phyloP scores from a whole-genome alignment of 1,284 basidiomycete genomes.

The Heliocybe sulcata region DNA sequence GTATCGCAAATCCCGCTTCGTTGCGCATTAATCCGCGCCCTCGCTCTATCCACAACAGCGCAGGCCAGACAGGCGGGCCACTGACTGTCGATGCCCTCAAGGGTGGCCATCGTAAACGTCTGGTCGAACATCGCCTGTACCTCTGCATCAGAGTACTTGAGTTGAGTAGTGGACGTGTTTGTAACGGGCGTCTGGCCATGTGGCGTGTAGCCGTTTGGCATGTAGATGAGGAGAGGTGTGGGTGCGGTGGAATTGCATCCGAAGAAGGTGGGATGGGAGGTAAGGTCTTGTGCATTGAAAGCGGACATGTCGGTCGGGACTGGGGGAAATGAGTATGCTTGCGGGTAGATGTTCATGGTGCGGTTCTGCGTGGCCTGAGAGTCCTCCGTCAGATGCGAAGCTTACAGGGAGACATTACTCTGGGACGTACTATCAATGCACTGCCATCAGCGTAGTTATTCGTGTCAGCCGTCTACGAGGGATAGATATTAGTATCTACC shows the following conservation, averaged over 20 bases:
- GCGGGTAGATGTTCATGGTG: slow-evolving; percentile 30
- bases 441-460: slow-evolving; percentile 46
- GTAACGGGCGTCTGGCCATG: slow-evolving; percentile 29
- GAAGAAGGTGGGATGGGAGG: slow-evolving; percentile 71
- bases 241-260: slow-evolving; percentile 52
- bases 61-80: slow-evolving; percentile 40
- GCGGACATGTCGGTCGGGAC: slow-evolving; percentile 42
- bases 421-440: slow-evolving; percentile 43
- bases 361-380: slow-evolving; percentile 29
- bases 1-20: slow-evolving; percentile 28
- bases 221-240: slow-evolving; percentile 53
- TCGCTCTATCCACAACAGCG: slow-evolving; percentile 32
- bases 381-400: slow-evolving; percentile 19
- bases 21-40: slow-evolving; percentile 18
- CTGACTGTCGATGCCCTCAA: slow-evolving; percentile 25
- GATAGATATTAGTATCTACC: neutral
- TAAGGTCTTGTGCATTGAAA: slow-evolving; percentile 58
- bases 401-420: slow-evolving; percentile 33
- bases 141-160: slow-evolving; percentile 21
- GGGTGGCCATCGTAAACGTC: slow-evolving; percentile 30
- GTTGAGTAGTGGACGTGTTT: slow-evolving; percentile 30
- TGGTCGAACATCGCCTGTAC: slow-evolving; percentile 34
- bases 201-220: slow-evolving; percentile 51
- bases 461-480: neutral
- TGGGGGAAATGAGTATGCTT: slow-evolving; percentile 46